Evolutionary conservation across 2,329 filamentous ascomycete genomes (phyloP), one percentile per base, ranked within the genome.

Genomic region (Lecanosticta acicola): DNA sequence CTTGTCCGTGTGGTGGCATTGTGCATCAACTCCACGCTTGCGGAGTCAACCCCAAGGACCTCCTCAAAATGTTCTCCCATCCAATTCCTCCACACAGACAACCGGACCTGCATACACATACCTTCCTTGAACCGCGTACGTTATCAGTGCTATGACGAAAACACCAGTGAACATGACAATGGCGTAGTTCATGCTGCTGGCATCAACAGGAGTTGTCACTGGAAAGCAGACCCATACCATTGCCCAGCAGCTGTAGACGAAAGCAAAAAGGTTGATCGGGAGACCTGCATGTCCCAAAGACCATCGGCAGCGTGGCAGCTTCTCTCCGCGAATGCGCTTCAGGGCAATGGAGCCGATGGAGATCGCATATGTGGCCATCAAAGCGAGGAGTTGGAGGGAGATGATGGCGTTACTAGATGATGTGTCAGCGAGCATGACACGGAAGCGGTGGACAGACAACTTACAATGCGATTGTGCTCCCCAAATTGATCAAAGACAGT

Each of bases 301-400:
- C 52, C 58, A 62, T 11, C 54, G 46, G 18, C 53, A 52, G 3
- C 38, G 49, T 1, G 58, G 59, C 3, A 60, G 43, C 18, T 44
- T 34, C 24, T 58, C 44, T n/a, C 55, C 51, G 14, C 43, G 45
- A 20, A 60, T 24, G 29, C 58, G 51, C 33, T 49, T 48, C 18
- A 52, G 39, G 11, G 52, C 43, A 8, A 59, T 47, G 16, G 62
- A 62, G 35, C 63, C 61, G 39, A 66, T 63, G 17, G 59, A 62
- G 24, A 66, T 57, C 20, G 63, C 55, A 48, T 68, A 68, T 3
- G 62, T 66, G 14, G 54, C 57, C 48, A 66, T 57, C 17, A 68
- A 58, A 2, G 59, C 63, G 2, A 61, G 53, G 3, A 60, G 54
- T 1, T 59, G 60, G 4, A 67, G 56, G 7, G 64, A 65, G 19